phyloP scores from a whole-genome alignment of 805 yeast species.

The Hanseniaspora valbyensis region DNA sequence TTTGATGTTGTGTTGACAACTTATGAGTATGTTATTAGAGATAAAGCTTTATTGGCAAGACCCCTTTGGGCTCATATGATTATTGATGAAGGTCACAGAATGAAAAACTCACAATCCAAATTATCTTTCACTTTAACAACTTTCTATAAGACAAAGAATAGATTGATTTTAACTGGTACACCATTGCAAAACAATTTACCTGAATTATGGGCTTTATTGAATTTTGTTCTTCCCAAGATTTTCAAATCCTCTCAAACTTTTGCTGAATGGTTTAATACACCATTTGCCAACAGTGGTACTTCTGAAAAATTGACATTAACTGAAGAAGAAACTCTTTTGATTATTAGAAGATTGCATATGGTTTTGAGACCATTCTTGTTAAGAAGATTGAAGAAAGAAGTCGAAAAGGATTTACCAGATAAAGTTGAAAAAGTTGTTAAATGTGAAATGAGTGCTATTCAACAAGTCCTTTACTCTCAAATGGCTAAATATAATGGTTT shows the following conservation, averaged over 20 bases:
- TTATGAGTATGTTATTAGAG: conserved; percentile 70
- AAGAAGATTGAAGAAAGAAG: conserved; percentile 77
- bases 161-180: conserved; percentile 78
- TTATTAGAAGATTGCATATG: conserved; percentile 75
- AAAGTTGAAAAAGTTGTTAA: conserved; percentile 74
- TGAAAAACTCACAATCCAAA: conserved; percentile 71
- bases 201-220: conserved; percentile 74
- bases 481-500: conserved; percentile 62
- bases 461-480: conserved; percentile 59
- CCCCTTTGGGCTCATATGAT: conserved; percentile 78
- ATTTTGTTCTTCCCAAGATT: conserved; percentile 72
- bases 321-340: conserved; percentile 75
- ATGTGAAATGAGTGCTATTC: conserved; percentile 66
- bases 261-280: conserved; percentile 85
- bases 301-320: conserved; percentile 71
- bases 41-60: conserved; percentile 56
- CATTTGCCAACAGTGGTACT: conserved; percentile 73
- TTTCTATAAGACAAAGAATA: conserved; percentile 61
- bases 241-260: conserved; percentile 78
- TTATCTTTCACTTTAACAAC: conserved; percentile 59
- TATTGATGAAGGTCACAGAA: conserved; percentile 83
- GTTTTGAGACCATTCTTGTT: conserved; percentile 75
- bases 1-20: conserved; percentile 72
- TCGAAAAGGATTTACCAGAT: conserved; percentile 75
- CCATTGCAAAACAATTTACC: conserved; percentile 79